Conservation (phyloP, 2,329 filamentous ascomycete species). For the Cytospora piceae region DNA sequence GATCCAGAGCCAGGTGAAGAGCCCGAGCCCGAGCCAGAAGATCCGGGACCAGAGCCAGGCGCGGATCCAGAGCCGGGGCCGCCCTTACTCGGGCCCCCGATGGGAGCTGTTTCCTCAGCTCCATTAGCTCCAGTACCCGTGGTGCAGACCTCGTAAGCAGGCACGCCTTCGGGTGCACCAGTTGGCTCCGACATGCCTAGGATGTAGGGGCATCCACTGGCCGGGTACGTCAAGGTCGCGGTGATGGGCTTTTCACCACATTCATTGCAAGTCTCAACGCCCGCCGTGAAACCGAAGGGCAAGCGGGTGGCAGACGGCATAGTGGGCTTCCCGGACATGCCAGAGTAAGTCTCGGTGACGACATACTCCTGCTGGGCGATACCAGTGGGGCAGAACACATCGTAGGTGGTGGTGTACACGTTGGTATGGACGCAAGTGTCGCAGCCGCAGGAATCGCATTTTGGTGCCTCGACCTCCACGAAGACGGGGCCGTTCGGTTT, state of each 20-base stretch:
- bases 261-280: conserved; percentile 11
- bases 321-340: conserved; percentile 20
- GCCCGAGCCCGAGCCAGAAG: neutral
- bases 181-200: conserved; percentile 12
- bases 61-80: neutral
- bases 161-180: conserved; percentile 1
- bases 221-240: conserved; percentile 18
- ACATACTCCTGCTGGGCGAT: conserved; percentile 19
- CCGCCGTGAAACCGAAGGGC: conserved; percentile 19
- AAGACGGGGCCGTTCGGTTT: neutral
- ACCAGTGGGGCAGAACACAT: conserved; percentile 24
- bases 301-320: conserved; percentile 4
- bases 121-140: neutral
- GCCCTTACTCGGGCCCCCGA: neutral
- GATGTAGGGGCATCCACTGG: conserved; percentile 17
- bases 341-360: conserved; percentile 20
- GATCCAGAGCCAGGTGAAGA: neutral
- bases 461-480: conserved; percentile 16
- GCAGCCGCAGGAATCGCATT: conserved; percentile 22
- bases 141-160: conserved; percentile 15
- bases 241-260: conserved; percentile 14
- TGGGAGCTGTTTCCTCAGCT: neutral
- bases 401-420: conserved; percentile 24
- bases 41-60: neutral
- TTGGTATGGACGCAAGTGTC: conserved; percentile 19